Base-by-base conservation (phyloP, 139 green algal genomes). In the Nannochloris sp. region DNA sequence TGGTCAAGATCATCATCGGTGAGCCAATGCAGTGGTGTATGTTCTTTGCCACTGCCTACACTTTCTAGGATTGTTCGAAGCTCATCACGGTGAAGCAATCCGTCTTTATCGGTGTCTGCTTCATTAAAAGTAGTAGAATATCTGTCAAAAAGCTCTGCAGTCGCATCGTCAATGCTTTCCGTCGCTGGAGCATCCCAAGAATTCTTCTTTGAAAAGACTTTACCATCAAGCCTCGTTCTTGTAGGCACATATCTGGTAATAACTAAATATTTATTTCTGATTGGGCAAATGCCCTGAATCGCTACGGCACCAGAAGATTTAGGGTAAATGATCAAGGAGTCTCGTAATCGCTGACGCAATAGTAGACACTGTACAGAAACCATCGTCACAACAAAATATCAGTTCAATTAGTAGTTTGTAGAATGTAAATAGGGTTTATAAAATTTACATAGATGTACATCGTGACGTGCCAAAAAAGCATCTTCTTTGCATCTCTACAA, bases 21-120 rank as follows among this genome's bases (percentile, higher is more conserved):
- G 60, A 76, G 36, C 70, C 56, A 64, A 6, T 23, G 24, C 6
- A 60, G 34, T 15, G 32, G 37, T 24, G 66, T 58, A 3, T 46
- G 32, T 0, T 76, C 54, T 14, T 32, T 27, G 7, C 70, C 70
- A 12, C 53, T 37, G 0, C 70, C 70, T 29, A 76, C 70, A 23
- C 48, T n/a, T 54, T 76, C 70, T 42, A 76, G 62, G 36, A 76
- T 24, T 12, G 8, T 4, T 12, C 53, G 31, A 36, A 76, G 54
- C 27, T 76, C 70, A 1, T 65, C 37, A 7, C 45, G 19, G 24
- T 72, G 53, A 14, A 76, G 61, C 34, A 72, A 47, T 33, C 62
- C 70, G 27, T 76, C 56, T 6, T 25, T 25, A 29, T 64, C 32
- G 7, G 56, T 54, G 46, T 64, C 56, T 38, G 56, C 56, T 48